A percentile compares a stretch with the other conserved stretches of the same genome.
These are phyloP conservation scores for Paramecium bursaria DNA, from an alignment of 73 alveolate species.

Conservation along the genomic window DNA sequence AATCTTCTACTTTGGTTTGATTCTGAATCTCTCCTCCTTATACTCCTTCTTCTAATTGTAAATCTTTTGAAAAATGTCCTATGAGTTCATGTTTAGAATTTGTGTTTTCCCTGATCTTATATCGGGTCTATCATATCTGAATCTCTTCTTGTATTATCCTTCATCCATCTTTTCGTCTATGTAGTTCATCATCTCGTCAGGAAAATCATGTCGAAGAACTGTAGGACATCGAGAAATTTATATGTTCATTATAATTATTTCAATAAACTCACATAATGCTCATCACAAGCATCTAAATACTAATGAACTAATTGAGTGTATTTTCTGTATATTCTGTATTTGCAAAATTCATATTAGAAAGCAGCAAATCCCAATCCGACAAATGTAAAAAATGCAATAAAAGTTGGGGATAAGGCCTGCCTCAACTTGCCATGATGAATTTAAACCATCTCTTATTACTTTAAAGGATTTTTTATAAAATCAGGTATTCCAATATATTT, in stretches of 20 bases:
- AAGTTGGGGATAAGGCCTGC: not conserved
- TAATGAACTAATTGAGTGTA: not conserved
- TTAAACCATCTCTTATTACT: not conserved
- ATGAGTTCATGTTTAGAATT: constrained; percentile 54
- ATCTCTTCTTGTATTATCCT: constrained; percentile 52
- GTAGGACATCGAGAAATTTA: constrained; percentile 53
- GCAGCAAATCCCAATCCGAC: not conserved
- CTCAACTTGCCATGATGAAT: no score
- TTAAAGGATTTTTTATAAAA: not conserved
- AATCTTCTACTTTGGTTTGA: constrained; percentile 56
- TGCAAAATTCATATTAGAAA: not conserved
- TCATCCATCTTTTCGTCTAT: constrained; percentile 58
- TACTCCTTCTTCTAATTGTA: constrained; percentile 25
- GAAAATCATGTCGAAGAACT: constrained; percentile 53
- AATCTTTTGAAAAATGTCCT: constrained; percentile 47
- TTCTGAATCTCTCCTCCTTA: constrained; percentile 31
- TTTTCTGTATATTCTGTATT: not conserved
- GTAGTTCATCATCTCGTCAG: constrained; percentile 56
- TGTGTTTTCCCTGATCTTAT: not conserved
- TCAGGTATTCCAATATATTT: not conserved
- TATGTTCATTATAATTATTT: constrained; percentile 16
- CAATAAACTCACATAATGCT: not conserved
- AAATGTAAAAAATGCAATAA: not conserved
- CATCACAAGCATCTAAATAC: not conserved
- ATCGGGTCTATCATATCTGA: constrained; percentile 54